Conservation (phyloP, 345 rosid species). For the Clausena lansium region DNA sequence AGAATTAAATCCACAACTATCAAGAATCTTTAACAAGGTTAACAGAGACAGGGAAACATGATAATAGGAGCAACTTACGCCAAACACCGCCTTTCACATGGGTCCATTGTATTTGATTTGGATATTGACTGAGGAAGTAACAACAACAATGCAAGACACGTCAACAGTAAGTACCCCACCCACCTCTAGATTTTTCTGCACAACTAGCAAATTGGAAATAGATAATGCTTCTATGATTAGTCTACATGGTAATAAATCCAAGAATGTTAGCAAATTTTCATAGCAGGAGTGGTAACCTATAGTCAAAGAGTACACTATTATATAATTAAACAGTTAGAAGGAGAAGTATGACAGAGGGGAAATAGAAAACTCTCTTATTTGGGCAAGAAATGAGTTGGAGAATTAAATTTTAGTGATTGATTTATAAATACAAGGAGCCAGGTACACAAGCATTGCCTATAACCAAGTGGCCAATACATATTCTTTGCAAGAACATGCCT, state of each 20-base stretch:
- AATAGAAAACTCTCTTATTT: background rate
- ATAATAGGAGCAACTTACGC: conserved; percentile 46
- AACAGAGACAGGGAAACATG: background rate
- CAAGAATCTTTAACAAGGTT: background rate
- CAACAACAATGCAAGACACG: conserved; percentile 78
- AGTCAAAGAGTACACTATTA: conserved; percentile 5
- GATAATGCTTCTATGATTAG: conserved; percentile 12
- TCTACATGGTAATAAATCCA: background rate
- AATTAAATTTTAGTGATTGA: background rate
- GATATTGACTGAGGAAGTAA: conserved; percentile 66
- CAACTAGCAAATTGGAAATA: conserved; percentile 49
- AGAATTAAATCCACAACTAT: background rate
- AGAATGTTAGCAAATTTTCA: background rate
- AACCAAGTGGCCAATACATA: background rate
- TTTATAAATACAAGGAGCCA: background rate
- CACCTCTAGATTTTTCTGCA: conserved; percentile 91
- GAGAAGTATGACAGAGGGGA: background rate
- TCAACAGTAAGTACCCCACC: conserved; percentile 87
- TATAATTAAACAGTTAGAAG: background rate
- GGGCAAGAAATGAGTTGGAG: background rate
- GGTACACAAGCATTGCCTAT: background rate
- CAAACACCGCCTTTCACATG: conserved; percentile 79
- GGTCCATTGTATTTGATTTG: conserved; percentile 89
- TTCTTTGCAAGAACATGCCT: background rate
- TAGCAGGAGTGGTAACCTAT: background rate